Conservation (phyloP, 306 rosid genomes). For the Dalbergia cultrata region DNA sequence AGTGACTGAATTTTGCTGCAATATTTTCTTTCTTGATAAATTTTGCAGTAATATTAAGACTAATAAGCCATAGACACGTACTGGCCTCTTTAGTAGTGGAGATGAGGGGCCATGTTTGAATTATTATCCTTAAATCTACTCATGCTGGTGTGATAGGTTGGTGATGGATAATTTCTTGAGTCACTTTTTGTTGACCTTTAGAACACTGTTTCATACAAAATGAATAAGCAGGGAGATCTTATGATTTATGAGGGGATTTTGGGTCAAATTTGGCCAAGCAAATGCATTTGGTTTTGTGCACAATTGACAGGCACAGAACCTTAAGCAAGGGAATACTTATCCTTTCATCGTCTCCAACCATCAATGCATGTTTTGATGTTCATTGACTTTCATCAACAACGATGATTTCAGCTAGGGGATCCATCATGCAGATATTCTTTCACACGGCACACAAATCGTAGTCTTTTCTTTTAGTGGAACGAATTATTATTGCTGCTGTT, state of each 20-base stretch:
- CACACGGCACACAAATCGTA: slow-evolving; percentile 24
- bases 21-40: background rate
- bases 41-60: background rate
- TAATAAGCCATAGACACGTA: slow-evolving; percentile 34
- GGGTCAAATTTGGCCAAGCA: slow-evolving; percentile 53
- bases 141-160: slow-evolving; percentile 35
- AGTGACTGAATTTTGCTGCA: background rate
- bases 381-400: slow-evolving; percentile 40
- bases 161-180: slow-evolving; percentile 48
- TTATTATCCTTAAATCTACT: slow-evolving; percentile 42
- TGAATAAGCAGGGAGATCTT: slow-evolving; percentile 49
- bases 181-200: slow-evolving; percentile 27
- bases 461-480: background rate
- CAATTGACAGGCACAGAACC: slow-evolving; percentile 18
- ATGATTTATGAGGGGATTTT: slow-evolving; percentile 41
- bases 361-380: slow-evolving; percentile 45
- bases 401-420: slow-evolving; percentile 13
- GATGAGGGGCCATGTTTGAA: slow-evolving; percentile 40
- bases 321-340: slow-evolving; percentile 37
- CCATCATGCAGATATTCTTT: slow-evolving; percentile 28
- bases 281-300: slow-evolving; percentile 24
- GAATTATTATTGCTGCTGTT: background rate
- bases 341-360: slow-evolving; percentile 40
- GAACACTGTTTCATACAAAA: slow-evolving; percentile 40
- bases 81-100: slow-evolving; percentile 26